Evolutionary conservation across 2,329 filamentous ascomycete species (phyloP), one percentile per base, ranked within the genome.

Genomic region (Pseudogymnoascus sp.): DNA sequence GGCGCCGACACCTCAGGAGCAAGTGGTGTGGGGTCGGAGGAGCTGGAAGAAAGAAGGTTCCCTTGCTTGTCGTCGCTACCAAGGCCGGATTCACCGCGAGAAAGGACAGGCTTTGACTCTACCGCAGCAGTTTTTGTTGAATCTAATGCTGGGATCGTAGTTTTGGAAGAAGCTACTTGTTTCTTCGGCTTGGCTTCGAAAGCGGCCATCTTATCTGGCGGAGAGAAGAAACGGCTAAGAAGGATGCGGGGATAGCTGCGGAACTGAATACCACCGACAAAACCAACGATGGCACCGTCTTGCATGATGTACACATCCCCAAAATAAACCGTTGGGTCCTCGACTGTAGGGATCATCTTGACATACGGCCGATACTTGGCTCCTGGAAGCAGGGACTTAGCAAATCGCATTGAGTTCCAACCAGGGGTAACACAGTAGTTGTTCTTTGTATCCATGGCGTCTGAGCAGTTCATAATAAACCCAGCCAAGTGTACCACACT

Each of bases 11-110:
- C 28, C n/a, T 25, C 30, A 3, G 20, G 12, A 28, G 57, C 34
- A 57, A 18, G 47, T 14, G 35, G 12, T 5, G 57, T 22, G 18
- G 9, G n/a, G 7, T 9, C 4, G 1, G 39, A 12, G 9, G 47
- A 3, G 3, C 4, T 12, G 85, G 84, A 63, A 88, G 75, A 71
- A 88, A 81, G 65, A 84, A 79, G 75, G 87, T 86, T 63, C 88
- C 76, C 16, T 86, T 78, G 67, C 81, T 81, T 67, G 85, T 83
- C 25, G 85, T 54, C 47, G 20, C n/a, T 32, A n/a, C 5, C n/a
- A 32, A 32, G 8, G 6, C 28, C 16, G 16, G 47, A 7, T 18
- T 7, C 9, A 37, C 30, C 12, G 60, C 8, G 14, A 9, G 43
- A 4, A 14, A 16, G 41, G 25, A 28, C 28, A 1, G 7, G 22